These are phyloP conservation scores for Phytophthora fragariaefolia DNA, from an alignment of 352 stramenopile species.

Conservation along the genomic window DNA sequence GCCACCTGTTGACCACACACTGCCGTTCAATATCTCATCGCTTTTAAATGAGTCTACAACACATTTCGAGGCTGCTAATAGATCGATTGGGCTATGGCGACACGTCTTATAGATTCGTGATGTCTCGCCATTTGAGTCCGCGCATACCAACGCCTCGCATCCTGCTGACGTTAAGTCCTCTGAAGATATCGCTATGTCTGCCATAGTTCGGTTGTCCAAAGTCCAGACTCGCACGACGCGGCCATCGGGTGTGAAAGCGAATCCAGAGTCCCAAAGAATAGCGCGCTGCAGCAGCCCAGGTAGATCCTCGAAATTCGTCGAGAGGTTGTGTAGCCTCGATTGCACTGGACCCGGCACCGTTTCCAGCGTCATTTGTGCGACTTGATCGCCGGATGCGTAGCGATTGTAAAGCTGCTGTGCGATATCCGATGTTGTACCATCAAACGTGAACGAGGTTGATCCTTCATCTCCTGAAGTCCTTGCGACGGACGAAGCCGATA, in stretches of 20 bases:
- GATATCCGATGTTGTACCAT: constrained; percentile 28
- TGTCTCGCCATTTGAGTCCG: constrained; percentile 4
- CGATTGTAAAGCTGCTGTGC: constrained; percentile 29
- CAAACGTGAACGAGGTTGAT: constrained; percentile 3
- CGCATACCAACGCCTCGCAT: constrained; percentile 24
- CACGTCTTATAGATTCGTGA: constrained; percentile 25
- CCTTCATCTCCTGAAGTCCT: background rate
- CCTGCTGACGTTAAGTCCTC: constrained; percentile 20
- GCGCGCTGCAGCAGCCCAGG: constrained; percentile 39
- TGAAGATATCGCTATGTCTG: constrained; percentile 27
- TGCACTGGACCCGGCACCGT: constrained; percentile 10
- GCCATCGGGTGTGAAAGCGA: constrained; percentile 22
- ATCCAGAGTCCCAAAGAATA: constrained; percentile 45
- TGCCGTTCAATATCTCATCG: background rate
- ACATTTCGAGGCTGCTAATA: constrained; percentile 31
- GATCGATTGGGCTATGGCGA: constrained; percentile 16
- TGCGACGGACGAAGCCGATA: background rate
- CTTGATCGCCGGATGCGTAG: constrained; percentile 25
- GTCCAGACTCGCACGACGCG: constrained; percentile 28
- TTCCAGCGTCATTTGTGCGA: constrained; percentile 19
- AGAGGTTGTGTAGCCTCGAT: constrained; percentile 21
- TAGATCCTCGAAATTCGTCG: constrained; percentile 27
- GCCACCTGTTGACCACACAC: constrained; percentile 29
- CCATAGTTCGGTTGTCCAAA: constrained; percentile 26
- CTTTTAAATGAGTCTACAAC: constrained; percentile 24